Base-by-base conservation (phyloP, 2,329 filamentous ascomycete genomes). In the Diplodia mutila region DNA sequence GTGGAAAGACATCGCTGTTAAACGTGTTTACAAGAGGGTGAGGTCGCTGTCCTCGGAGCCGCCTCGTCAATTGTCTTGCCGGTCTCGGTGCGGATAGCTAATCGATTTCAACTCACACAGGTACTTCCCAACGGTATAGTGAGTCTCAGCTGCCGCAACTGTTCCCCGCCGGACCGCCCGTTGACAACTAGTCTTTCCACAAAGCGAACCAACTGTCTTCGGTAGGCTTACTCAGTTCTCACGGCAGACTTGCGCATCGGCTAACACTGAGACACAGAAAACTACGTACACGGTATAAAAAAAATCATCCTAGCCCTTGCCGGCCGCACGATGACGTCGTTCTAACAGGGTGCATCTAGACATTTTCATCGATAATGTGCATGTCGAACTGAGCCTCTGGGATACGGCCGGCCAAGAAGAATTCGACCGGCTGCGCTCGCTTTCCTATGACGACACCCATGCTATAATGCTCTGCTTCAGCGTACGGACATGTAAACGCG, bases 401-500 rank as follows among this genome's bases (percentile, higher is more conserved):
- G 95, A 99, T 80, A 99, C 95, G 0, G 95, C 95, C 48, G 95
- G 95, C 29, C 95, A 99, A 82, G 95, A 99, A 84, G 95, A 99
- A 87, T 99, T 98, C 83, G 95, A 99, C 82, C 90, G 95, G 65
- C 83, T 99, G 80, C 91, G 95, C 76, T 97, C 93, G 71, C 88
- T 99, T 66, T 97, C 94, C 61, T 99, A 99, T 81, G 95, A 94
- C 85, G 95, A 99, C 78, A 99, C 95, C 65, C 95, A 99, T 77
- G 89, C 96, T 53, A 97, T 99, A 75, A 97, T 99, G 91, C 91
- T 99, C 73, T 99, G 95, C 85, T 99, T 98, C 82, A 95, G 92
- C 74, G 78, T 77, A 75, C n/a, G 25, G 42, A 25, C 32, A 48
- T 37, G 48, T 25, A 18, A 32, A 14, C 32, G 21, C 42, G 9